Percentiles rank a stretch among this genome's conserved stretches.
Evolutionary conservation across 2,329 filamentous ascomycete genomes (phyloP).

Genomic region (Penicillium sp.): DNA sequence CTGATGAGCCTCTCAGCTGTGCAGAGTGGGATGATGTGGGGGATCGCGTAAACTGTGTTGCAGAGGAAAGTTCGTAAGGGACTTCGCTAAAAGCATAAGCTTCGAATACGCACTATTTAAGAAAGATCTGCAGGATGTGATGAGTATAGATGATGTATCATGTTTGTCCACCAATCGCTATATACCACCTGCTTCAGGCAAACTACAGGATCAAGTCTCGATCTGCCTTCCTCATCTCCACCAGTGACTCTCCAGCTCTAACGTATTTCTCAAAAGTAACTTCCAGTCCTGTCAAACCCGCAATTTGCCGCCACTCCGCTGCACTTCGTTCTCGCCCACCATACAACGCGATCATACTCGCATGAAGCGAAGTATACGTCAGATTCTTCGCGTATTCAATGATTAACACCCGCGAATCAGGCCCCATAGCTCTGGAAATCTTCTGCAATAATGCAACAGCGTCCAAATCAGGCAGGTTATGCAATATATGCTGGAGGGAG

Average conservation of each 20-base stretch:
- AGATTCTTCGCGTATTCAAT: constrained; percentile 39
- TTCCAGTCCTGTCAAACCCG: constrained; percentile 32
- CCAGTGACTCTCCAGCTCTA: constrained; percentile 32
- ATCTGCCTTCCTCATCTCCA: constrained; percentile 35
- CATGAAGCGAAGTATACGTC: constrained; percentile 37
- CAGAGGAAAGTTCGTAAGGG: no score
- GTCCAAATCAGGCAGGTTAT: constrained; percentile 40
- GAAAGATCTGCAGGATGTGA: not conserved
- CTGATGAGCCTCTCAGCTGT: no score
- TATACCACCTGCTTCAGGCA: no score
- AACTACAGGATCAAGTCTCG: not conserved
- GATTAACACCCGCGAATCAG: constrained; percentile 36
- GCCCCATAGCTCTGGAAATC: constrained; percentile 35
- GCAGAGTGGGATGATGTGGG: no score
- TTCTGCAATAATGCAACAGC: constrained; percentile 39
- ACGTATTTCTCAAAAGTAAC: constrained; percentile 41
- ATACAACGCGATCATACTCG: constrained; percentile 39
- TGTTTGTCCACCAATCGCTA: not conserved
- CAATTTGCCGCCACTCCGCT: constrained; percentile 38
- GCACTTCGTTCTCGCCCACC: constrained; percentile 36
- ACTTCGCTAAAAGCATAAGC: not conserved
- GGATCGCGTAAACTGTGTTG: no score
- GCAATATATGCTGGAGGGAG: constrained; percentile 38
- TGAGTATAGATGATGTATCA: not conserved
- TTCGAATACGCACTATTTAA: not conserved